phyloP scores from a whole-genome alignment of 23 red algal species.

The Agarophyton chilense region DNA sequence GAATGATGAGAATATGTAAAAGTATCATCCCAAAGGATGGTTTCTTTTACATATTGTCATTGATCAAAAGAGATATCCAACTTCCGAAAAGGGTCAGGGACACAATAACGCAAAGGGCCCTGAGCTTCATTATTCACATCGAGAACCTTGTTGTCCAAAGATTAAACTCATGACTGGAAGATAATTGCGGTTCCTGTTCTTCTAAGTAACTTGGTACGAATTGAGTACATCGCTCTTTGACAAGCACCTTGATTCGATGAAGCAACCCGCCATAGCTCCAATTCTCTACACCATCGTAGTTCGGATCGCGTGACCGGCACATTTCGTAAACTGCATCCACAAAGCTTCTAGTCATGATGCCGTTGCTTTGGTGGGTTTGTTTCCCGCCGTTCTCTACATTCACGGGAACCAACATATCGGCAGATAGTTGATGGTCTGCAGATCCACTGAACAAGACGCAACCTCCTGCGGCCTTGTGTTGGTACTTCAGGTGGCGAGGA shows the following conservation, averaged over 20 bases:
- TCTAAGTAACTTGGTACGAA: slow-evolving; percentile 42
- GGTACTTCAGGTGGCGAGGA: slow-evolving; percentile 10
- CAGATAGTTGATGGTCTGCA: slow-evolving; percentile 57
- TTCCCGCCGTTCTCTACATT: neutral
- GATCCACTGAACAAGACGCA: slow-evolving; percentile 61
- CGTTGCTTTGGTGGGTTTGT: neutral
- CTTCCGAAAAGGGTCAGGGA: too few relatives aligned
- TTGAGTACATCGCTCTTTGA: slow-evolving; percentile 17
- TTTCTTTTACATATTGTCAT: neutral
- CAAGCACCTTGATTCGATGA: slow-evolving; percentile 37
- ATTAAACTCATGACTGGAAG: slow-evolving; percentile 53
- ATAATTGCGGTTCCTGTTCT: slow-evolving; percentile 60
- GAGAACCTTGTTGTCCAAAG: slow-evolving; percentile 27
- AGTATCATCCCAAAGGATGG: too few relatives aligned
- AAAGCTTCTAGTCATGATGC: slow-evolving; percentile 62
- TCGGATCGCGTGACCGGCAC: neutral
- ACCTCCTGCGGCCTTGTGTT: slow-evolving; percentile 53
- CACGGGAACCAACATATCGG: slow-evolving; percentile 45
- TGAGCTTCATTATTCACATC: neutral
- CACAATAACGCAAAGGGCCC: too few relatives aligned
- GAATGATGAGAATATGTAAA: too few relatives aligned
- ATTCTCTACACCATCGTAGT: slow-evolving; percentile 44
- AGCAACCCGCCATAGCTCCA: slow-evolving; percentile 57
- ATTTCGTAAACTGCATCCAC: slow-evolving; percentile 62
- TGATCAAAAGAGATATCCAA: too few relatives aligned